Percentiles rank a stretch among this genome's conserved stretches.
Evolutionary conservation across 1,139 yeast species (phyloP).

Genomic region (Geotrichum siamense): DNA sequence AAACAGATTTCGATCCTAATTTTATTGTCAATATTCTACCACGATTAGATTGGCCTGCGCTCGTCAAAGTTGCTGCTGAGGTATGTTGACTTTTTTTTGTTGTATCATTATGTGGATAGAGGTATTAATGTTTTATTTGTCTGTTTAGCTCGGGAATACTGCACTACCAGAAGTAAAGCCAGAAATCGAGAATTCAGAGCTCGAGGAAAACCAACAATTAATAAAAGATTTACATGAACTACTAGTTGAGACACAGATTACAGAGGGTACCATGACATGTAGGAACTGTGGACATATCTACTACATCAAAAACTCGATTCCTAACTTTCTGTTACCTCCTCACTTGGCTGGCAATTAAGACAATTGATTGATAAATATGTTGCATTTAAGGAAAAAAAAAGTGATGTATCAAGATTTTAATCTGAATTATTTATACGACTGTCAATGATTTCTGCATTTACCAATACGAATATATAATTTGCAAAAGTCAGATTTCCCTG

Average conservation of each 20-base stretch:
- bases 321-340: slow-evolving; percentile 91
- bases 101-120: not conserved
- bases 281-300: slow-evolving; percentile 80
- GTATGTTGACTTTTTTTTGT: slow-evolving; percentile 40
- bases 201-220: slow-evolving; percentile 51
- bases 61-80: slow-evolving; percentile 67
- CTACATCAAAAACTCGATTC: slow-evolving; percentile 85
- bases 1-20: slow-evolving; percentile 76
- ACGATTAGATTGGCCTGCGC: slow-evolving; percentile 83
- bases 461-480: too few species aligned
- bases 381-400: too few species aligned
- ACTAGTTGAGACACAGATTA: slow-evolving; percentile 75
- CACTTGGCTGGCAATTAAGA: slow-evolving; percentile 51
- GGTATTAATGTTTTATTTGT: slow-evolving; percentile 37
- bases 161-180: slow-evolving; percentile 62
- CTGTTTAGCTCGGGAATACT: slow-evolving; percentile 49
- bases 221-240: slow-evolving; percentile 70
- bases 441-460: too few species aligned
- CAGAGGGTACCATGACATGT: slow-evolving; percentile 86
- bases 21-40: slow-evolving; percentile 72
- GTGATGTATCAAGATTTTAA: too few species aligned
- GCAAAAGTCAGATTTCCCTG: too few species aligned
- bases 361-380: too few species aligned
- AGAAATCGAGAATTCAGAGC: slow-evolving; percentile 43
- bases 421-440: too few species aligned